Conservation (phyloP, 2,329 filamentous ascomycete genomes). For the Apiospora hydei region DNA sequence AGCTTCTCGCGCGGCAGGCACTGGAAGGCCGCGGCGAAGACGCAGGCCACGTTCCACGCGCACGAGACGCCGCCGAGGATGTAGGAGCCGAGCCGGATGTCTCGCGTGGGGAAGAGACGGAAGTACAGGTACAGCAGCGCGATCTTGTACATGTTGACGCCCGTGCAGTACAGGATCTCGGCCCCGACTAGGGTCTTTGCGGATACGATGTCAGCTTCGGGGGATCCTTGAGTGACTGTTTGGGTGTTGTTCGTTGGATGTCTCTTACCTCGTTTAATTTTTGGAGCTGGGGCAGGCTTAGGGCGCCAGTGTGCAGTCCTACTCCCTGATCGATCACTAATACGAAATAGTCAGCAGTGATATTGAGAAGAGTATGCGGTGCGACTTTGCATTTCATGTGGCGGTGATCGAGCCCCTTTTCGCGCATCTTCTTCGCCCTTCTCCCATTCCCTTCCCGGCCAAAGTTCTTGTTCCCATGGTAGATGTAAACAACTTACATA, state of each 20-base stretch:
- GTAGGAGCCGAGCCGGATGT: constrained; percentile 17
- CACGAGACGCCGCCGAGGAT: constrained; percentile 18
- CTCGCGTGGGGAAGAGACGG: constrained; percentile 23
- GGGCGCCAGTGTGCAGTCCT: constrained; percentile 20
- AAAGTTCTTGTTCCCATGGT: background rate
- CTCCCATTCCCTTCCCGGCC: background rate
- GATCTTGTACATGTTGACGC: constrained; percentile 26
- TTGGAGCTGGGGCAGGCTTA: background rate
- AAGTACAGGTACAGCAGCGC: constrained; percentile 23
- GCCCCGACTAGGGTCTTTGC: constrained; percentile 19
- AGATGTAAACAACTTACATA: constrained; percentile 9
- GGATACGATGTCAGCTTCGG: background rate
- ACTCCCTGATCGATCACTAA: constrained; percentile 23
- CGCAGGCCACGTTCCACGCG: constrained; percentile 19
- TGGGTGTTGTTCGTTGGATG: background rate
- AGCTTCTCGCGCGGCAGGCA: constrained; percentile 22
- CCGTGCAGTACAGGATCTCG: constrained; percentile 23
- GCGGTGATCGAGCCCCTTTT: background rate
- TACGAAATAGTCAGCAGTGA: background rate
- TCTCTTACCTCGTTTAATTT: constrained; percentile 11
- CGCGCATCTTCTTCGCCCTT: background rate
- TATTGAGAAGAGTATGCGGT: background rate
- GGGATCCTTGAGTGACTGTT: background rate
- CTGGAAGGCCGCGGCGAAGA: constrained; percentile 25
- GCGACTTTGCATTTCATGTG: background rate